Evolutionary conservation across 371 early-diverging fungal genomes (phyloP).

Genomic region (Conidiobolus incongruus): DNA sequence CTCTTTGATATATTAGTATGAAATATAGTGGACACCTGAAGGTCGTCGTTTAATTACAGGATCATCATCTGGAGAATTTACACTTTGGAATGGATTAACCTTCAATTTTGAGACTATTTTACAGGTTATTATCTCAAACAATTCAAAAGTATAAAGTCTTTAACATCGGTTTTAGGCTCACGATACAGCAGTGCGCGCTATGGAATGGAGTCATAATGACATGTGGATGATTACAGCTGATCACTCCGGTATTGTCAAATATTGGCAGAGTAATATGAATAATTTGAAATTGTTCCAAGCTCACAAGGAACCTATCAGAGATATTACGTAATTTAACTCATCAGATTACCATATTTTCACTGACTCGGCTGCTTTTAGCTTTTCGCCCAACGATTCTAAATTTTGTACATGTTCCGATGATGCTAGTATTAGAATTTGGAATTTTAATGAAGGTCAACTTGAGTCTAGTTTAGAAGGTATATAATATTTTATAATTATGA

Average conservation of each 20-base stretch:
- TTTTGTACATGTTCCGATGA: conserved; percentile 98
- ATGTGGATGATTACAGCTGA: conserved; percentile 96
- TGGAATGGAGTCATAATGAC: conserved; percentile 96
- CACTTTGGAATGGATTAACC: conserved; percentile 97
- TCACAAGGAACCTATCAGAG: conserved; percentile 88
- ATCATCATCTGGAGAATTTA: conserved; percentile 95
- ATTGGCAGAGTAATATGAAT: conserved; percentile 98
- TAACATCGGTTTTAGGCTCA: conserved; percentile 64
- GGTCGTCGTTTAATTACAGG: conserved; percentile 96
- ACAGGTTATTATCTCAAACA: conserved; percentile 32
- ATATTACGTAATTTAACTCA: conserved; percentile 31
- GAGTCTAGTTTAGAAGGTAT: conserved; percentile 45
- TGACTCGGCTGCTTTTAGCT: no score
- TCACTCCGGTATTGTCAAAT: conserved; percentile 90
- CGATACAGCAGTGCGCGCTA: conserved; percentile 82
- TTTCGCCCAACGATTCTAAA: conserved; percentile 77
- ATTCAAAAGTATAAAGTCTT: no score
- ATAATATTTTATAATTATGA: neutral
- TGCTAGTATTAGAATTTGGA: conserved; percentile 92
- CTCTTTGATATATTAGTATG: no score
- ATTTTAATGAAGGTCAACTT: conserved; percentile 72
- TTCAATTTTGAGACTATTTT: conserved; percentile 99
- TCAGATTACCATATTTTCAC: no score
- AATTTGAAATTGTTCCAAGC: conserved; percentile 85
- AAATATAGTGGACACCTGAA: conserved; percentile 97